Conservation (phyloP, 768 basidiomycete species). For the Thelephora ganbajun region DNA sequence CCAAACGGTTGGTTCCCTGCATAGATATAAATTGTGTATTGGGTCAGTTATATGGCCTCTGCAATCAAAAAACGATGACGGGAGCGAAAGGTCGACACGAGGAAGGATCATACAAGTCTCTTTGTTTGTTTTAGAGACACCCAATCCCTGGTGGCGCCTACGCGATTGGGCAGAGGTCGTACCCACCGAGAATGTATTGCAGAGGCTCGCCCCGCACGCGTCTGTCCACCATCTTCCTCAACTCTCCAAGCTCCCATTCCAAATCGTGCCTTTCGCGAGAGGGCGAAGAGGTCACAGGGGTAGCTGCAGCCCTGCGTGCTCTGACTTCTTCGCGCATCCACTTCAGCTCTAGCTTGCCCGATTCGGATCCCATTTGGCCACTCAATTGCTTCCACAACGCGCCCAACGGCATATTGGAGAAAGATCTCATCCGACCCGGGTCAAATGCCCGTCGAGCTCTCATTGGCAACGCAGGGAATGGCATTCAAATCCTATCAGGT, state of each 20-base stretch:
- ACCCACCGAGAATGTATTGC: conserved; percentile 80
- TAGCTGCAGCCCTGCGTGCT: not conserved
- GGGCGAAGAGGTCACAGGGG: conserved; percentile 11
- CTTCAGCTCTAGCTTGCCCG: conserved; percentile 27
- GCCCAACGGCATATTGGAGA: too few relatives aligned
- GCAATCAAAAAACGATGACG: not conserved
- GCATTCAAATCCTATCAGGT: too few relatives aligned
- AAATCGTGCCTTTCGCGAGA: not conserved
- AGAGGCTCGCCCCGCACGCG: conserved; percentile 64
- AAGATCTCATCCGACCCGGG: too few relatives aligned
- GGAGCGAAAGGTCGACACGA: too few relatives aligned
- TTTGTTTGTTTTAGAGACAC: not conserved
- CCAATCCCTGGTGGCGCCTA: not conserved
- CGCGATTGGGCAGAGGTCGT: not conserved
- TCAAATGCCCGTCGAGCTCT: too few relatives aligned
- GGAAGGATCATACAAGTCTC: too few relatives aligned
- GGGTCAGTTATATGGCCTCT: not conserved
- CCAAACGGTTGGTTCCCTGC: conserved; percentile 85
- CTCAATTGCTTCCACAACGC: too few relatives aligned
- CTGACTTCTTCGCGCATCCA: conserved; percentile 32
- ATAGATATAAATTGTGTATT: conserved; percentile 11
- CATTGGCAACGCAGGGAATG: too few relatives aligned
- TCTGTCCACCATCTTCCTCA: conserved; percentile 39
- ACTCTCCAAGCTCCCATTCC: conserved; percentile 1
- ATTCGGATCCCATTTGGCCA: conserved; percentile 18